Evolutionary conservation across 2,329 filamentous ascomycete species (phyloP).

Genomic region (Arthrobotrys conoides): DNA sequence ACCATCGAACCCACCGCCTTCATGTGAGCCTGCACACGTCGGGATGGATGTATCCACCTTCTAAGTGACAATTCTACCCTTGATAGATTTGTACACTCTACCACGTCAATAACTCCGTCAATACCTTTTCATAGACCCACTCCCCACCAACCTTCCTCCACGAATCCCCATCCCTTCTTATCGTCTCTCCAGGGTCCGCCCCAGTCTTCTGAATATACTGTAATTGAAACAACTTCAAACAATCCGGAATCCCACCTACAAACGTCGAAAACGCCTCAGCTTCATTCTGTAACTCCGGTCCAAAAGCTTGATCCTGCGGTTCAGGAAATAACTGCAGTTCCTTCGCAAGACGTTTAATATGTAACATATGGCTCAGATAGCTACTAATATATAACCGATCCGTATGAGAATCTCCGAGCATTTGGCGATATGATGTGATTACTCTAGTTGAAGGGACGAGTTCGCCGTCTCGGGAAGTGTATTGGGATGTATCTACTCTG

Average conservation of each 20-base stretch:
- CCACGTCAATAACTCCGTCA: slow-evolving; percentile 15
- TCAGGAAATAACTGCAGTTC: slow-evolving; percentile 10
- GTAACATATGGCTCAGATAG: slow-evolving; percentile 26
- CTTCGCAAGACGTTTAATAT: background rate
- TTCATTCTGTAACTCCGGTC: slow-evolving; percentile 2
- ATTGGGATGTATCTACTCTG: slow-evolving; percentile 6
- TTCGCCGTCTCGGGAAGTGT: slow-evolving; percentile 4
- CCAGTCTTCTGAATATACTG: slow-evolving; percentile 18
- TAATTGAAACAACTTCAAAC: slow-evolving; percentile 33
- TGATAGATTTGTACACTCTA: background rate
- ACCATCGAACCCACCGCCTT: too few relatives aligned
- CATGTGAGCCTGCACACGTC: background rate
- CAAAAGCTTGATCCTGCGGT: background rate
- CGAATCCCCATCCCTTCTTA: slow-evolving; percentile 11
- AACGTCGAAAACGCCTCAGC: slow-evolving; percentile 15
- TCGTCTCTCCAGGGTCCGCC: background rate
- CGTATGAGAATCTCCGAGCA: slow-evolving; percentile 17
- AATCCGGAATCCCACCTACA: slow-evolving; percentile 1
- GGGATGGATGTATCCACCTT: background rate
- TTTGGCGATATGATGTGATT: slow-evolving; percentile 20
- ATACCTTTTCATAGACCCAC: slow-evolving; percentile 35
- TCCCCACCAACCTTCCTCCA: slow-evolving; percentile 38
- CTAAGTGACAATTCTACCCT: background rate
- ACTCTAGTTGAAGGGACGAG: slow-evolving; percentile 29
- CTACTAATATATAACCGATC: slow-evolving; percentile 24